phyloP scores from a whole-genome alignment of 345 rosid genomes.

The Melaleuca alternifolia region DNA sequence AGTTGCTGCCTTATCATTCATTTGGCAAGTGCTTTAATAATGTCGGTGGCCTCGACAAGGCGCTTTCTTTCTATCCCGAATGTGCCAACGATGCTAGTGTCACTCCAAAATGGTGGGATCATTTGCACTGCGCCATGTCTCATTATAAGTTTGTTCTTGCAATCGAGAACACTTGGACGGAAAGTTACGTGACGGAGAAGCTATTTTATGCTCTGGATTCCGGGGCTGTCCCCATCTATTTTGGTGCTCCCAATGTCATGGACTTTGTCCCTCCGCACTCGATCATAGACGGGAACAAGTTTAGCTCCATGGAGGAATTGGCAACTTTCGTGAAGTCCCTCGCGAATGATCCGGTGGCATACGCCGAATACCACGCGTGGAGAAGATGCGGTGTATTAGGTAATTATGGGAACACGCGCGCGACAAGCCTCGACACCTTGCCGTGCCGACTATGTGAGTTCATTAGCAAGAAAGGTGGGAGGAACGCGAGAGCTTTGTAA shows the following conservation, averaged over 20 bases:
- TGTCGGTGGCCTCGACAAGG: conserved; percentile 64
- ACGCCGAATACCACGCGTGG: conserved; percentile 92
- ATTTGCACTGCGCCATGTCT: conserved; percentile 92
- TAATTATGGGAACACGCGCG: conserved; percentile 49
- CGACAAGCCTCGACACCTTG: conserved; percentile 70
- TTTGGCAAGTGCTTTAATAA: conserved; percentile 95
- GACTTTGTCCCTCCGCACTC: conserved; percentile 86
- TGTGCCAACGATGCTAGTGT: conserved; percentile 36
- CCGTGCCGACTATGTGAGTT: conserved; percentile 88
- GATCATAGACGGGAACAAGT: conserved; percentile 71
- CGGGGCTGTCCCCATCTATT: conserved; percentile 78
- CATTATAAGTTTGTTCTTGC: conserved; percentile 92
- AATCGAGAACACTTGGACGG: conserved; percentile 72
- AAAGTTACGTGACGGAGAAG: conserved; percentile 91
- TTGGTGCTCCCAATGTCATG: conserved; percentile 80
- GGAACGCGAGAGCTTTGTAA: conserved; percentile 23
- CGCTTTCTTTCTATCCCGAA: conserved; percentile 64
- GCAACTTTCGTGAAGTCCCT: conserved; percentile 56
- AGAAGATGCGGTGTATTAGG: conserved; percentile 81
- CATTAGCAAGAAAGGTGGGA: conserved; percentile 63
- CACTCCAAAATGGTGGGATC: conserved; percentile 79
- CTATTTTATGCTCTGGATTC: conserved; percentile 83
- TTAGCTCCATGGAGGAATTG: conserved; percentile 50
- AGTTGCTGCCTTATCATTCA: conserved; percentile 70
- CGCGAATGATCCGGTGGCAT: conserved; percentile 64